Evolutionary conservation across 768 basidiomycete genomes (phyloP), one percentile per base, ranked within the genome.

Genomic region (Russula ochroleuca): DNA sequence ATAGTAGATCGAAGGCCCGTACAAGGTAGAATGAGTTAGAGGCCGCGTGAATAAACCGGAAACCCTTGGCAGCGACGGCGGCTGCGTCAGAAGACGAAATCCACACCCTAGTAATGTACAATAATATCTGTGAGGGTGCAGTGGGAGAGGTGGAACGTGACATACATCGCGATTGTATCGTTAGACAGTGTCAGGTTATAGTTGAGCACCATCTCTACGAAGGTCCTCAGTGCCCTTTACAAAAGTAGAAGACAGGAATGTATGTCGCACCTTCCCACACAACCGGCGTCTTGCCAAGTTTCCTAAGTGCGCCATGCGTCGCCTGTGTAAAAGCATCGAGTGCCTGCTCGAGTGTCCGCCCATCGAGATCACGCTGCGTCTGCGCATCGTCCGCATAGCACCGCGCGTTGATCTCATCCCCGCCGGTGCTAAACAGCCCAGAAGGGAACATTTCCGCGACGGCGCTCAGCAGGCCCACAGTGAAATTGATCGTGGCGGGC

Each of bases 1-100:
- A 19, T 11, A 28, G 7, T 38, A 11, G 28, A 9, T 37, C 0
- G 7, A 31, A 14, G 6, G 19, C 2, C 68, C 78, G 61, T 31
- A 78, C 83, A 28, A 92, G 82, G 73, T 92, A 92, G 76, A 92
- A 91, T 73, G 83, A 88, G 70, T 92, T 84, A 8, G 84, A 85
- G 0, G 88, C 79, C 1, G 85, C 82, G 60, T 91, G 88, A 3
- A 94, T 75, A 49, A 93, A 69, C 48, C 78, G 75, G 75, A 78
- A 83, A 0, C 85, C 86, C 67, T 83, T 83, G 33, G 80, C 75
- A 0, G 83, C 83, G 5, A 90, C 88, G 0, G 79, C 75, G 0
- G 77, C 78, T 9, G 80, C 88, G 69, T 90, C 75, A 19, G 74
- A 74, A 0, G 86, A 86, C 0, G 86, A 84, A 47, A 85, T 86